Base-by-base conservation (phyloP, 2,329 filamentous ascomycete species). In the Cladosporium colombiae region DNA sequence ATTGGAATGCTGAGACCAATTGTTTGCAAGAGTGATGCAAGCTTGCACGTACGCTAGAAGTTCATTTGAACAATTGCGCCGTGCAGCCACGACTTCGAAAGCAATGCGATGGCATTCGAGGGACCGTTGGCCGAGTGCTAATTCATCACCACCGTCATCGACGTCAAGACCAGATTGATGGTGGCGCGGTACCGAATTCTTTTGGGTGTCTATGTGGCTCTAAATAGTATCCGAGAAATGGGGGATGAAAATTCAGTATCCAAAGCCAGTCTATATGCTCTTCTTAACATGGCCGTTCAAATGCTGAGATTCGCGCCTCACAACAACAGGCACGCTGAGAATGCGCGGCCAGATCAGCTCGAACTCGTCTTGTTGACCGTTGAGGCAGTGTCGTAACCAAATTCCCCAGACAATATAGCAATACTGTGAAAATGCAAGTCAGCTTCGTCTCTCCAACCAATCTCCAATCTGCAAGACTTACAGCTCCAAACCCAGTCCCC, bases 401-500 rank as follows among this genome's bases (percentile, higher is more conserved):
- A 93, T 88, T 16, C 91, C 89, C 91, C 92, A 96, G 16, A 56
- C 52, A 57, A 96, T 92, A 75, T 94, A 92, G 74, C 89, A 90
- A 77, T 96, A 96, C 18, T 59, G 46, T 53, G 53, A 14, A 13
- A n/a, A 40, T 50, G 13, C 3, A 37, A 55, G 53, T 64, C 40
- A 58, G 52, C 29, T 13, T 40, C n/a, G 14, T 33, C 16, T 33
- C 35, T 50, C 5, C n/a, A n/a, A 35, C 7, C 25, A 21, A 46
- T 40, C n/a, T 35, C 14, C 5, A 40, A 16, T 14, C 23, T 23
- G 31, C 49, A 53, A 16, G 27, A 62, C 64, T 65, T 52, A 62
- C n/a, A 91, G 91, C 63, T 75, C 92, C 92, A 40, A 89, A 81
- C 14, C 91, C 91, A 0, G 92, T 95, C 84, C 94, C 88, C 44